Conservation (phyloP, 345 rosid species). For the Gossypium raimondii region DNA sequence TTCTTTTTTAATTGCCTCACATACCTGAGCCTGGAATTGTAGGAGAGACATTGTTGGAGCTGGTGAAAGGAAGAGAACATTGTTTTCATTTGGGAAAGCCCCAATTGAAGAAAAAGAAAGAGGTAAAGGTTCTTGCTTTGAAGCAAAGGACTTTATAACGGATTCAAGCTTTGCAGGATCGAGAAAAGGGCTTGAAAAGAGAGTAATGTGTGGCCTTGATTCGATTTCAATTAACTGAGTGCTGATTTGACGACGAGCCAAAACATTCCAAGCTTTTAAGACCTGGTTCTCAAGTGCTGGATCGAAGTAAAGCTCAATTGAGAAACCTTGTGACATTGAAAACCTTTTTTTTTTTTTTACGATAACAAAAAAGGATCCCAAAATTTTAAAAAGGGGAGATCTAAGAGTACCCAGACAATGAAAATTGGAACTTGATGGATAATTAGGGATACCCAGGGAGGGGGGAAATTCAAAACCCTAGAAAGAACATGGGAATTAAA, state of each 20-base stretch:
- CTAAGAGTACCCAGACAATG: constrained; percentile 8
- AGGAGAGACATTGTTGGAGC: constrained; percentile 70
- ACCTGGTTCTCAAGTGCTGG: constrained; percentile 96
- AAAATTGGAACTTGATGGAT: not conserved
- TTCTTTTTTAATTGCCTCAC: constrained; percentile 73
- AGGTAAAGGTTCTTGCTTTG: constrained; percentile 68
- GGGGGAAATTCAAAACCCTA: no score
- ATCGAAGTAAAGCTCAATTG: constrained; percentile 95
- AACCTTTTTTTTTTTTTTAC: not conserved
- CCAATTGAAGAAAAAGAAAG: constrained; percentile 70
- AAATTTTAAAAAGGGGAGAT: constrained; percentile 9
- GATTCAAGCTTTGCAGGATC: constrained; percentile 72
- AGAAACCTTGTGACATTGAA: constrained; percentile 69
- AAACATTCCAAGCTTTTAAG: constrained; percentile 93
- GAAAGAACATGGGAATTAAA: no score
- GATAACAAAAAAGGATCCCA: constrained; percentile 17
- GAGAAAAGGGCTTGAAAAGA: constrained; percentile 48
- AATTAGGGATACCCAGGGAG: no score
- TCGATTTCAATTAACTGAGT: constrained; percentile 85
- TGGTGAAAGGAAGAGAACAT: constrained; percentile 67
- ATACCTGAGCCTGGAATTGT: constrained; percentile 64
- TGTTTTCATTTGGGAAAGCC: constrained; percentile 55
- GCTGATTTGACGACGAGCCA: constrained; percentile 97
- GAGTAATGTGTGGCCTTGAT: constrained; percentile 93
- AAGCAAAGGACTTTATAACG: constrained; percentile 45